A percentile compares a stretch with the other conserved stretches of the same genome.
These are phyloP conservation scores for Suhomyces bolitotheri DNA, from an alignment of 1,139 yeast genomes.

Conservation along the genomic window DNA sequence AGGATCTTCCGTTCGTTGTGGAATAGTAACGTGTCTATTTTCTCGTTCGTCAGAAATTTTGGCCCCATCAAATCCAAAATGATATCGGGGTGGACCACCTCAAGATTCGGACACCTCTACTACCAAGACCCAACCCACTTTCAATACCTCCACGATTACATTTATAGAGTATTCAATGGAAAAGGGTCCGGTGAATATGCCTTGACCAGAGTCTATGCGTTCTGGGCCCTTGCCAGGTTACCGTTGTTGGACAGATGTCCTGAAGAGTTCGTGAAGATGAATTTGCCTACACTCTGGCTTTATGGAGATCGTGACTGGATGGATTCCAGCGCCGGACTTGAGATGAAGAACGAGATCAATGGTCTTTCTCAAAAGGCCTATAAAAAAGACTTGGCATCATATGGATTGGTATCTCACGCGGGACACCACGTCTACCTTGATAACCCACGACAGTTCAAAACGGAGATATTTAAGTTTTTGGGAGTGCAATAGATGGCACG, in stretches of 20 bases:
- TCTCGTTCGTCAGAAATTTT: slow-evolving; percentile 33
- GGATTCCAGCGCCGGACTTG: slow-evolving; percentile 46
- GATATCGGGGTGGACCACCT: slow-evolving; percentile 45
- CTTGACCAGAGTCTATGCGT: slow-evolving; percentile 41
- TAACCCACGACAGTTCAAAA: slow-evolving; percentile 38
- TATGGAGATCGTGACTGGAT: slow-evolving; percentile 53
- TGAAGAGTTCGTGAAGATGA: slow-evolving; percentile 33
- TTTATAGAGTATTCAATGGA: slow-evolving; percentile 42
- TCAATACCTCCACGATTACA: slow-evolving; percentile 42
- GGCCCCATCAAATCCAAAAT: slow-evolving; percentile 43
- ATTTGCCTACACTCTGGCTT: slow-evolving; percentile 47
- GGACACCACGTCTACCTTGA: slow-evolving; percentile 80
- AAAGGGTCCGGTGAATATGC: slow-evolving; percentile 51
- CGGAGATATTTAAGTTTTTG: slow-evolving; percentile 13
- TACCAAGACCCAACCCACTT: slow-evolving; percentile 32
- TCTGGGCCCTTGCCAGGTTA: slow-evolving; percentile 43
- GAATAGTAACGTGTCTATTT: slow-evolving; percentile 42
- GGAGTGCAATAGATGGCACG: too few relatives aligned
- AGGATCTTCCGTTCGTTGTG: slow-evolving; percentile 34
- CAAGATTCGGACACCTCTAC: slow-evolving; percentile 39
- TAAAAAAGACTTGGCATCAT: slow-evolving; percentile 29
- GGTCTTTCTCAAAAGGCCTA: slow-evolving; percentile 23
- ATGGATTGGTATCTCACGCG: slow-evolving; percentile 23
- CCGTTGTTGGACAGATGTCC: slow-evolving; percentile 49
- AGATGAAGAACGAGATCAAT: slow-evolving; percentile 43